A percentile compares a stretch with the other conserved stretches of the same genome.
phyloP scores from a whole-genome alignment of 2,329 filamentous ascomycete species.

The Mariannaea sp. region DNA sequence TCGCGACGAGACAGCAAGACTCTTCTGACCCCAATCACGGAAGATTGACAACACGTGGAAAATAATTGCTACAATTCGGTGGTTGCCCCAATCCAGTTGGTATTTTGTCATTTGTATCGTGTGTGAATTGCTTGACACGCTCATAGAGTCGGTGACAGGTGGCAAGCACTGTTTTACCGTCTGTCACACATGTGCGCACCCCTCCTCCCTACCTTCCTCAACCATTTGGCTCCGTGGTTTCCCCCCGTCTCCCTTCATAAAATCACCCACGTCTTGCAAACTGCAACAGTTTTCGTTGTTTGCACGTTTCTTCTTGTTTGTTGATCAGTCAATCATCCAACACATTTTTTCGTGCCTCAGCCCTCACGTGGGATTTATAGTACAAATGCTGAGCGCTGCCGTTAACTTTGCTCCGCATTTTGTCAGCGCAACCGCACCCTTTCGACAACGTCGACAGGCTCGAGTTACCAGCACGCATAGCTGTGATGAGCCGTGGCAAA shows the following conservation, averaged over 20 bases:
- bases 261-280: neutral
- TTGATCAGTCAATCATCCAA: neutral
- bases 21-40: no score
- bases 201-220: neutral
- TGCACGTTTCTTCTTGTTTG: neutral
- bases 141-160: neutral
- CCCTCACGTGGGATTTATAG: neutral
- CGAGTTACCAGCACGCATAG: neutral
- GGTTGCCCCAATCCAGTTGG: neutral
- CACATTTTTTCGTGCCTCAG: neutral
- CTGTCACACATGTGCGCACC: neutral
- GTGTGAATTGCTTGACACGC: neutral
- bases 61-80: no score
- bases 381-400: slow-evolving; percentile 1
- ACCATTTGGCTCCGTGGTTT: neutral
- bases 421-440: slow-evolving; percentile 6
- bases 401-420: slow-evolving; percentile 4
- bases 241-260: neutral
- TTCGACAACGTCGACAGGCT: neutral
- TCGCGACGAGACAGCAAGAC: no score
- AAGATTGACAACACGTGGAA: no score
- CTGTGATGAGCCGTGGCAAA: neutral
- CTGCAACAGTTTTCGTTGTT: neutral
- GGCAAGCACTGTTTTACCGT: neutral
- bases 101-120: neutral